Evolutionary conservation across 108 stramenopile species (phyloP).

Genomic region (Discostella pseudostelligera): DNA sequence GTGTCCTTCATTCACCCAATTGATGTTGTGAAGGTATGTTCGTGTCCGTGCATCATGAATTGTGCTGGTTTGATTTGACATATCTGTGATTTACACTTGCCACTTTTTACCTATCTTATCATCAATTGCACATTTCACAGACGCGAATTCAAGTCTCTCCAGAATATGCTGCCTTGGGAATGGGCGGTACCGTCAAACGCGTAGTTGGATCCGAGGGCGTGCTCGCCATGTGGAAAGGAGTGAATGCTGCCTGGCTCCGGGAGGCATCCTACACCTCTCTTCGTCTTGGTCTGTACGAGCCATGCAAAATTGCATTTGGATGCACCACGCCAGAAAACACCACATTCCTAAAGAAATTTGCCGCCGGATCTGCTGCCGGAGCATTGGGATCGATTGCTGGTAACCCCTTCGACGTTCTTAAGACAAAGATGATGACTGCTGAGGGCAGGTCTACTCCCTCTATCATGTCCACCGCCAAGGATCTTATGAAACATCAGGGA

Average conservation of each 20-base stretch:
- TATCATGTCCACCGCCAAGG: slow-evolving; percentile 61
- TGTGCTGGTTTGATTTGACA: slow-evolving; percentile 2
- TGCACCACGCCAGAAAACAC: slow-evolving; percentile 68
- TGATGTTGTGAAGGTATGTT: slow-evolving; percentile 85
- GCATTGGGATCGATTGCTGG: slow-evolving; percentile 88
- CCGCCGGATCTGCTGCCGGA: slow-evolving; percentile 83
- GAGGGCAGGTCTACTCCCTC: slow-evolving; percentile 65
- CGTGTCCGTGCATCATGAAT: no score
- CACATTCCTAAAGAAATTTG: slow-evolving; percentile 81
- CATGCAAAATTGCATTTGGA: slow-evolving; percentile 83
- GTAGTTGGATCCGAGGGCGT: slow-evolving; percentile 76
- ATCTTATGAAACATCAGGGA: slow-evolving; percentile 73
- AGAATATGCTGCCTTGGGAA: slow-evolving; percentile 70
- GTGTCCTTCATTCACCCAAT: slow-evolving; percentile 90
- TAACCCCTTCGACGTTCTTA: slow-evolving; percentile 91
- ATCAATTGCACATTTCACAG: no score
- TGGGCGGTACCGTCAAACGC: slow-evolving; percentile 73
- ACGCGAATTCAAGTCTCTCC: slow-evolving; percentile 84
- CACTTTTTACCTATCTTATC: no score
- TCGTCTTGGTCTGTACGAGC: slow-evolving; percentile 90
- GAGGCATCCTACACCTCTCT: slow-evolving; percentile 94
- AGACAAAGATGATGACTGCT: slow-evolving; percentile 87
- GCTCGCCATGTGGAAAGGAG: slow-evolving; percentile 86
- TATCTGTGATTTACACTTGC: neutral
- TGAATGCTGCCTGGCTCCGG: slow-evolving; percentile 87